phyloP scores from a whole-genome alignment of 495 filamentous ascomycete genomes.

The Penicillium silybi region DNA sequence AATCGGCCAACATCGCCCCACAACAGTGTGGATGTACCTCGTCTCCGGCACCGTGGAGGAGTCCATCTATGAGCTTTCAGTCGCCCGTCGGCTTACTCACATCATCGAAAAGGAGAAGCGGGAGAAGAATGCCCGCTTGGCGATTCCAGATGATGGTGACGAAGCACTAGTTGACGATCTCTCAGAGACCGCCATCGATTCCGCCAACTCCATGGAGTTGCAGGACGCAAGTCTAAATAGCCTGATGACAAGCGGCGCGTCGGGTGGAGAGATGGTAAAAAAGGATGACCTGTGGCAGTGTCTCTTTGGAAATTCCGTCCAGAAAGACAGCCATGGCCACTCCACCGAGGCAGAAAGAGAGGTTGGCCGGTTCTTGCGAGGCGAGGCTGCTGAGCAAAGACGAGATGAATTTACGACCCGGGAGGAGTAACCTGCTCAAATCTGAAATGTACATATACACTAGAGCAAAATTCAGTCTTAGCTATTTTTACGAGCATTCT shows the following conservation, averaged over 20 bases:
- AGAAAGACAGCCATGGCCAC: constrained; percentile 15
- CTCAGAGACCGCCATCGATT: constrained; percentile 63
- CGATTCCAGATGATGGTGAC: constrained; percentile 23
- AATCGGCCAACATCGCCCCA: constrained; percentile 83
- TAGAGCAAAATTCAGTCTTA: not conserved
- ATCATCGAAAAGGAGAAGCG: constrained; percentile 50
- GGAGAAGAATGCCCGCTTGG: constrained; percentile 14
- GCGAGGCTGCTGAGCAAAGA: constrained; percentile 44
- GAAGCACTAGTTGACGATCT: constrained; percentile 26
- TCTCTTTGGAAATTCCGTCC: constrained; percentile 59
- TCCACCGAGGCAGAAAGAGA: constrained; percentile 33
- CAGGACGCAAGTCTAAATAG: constrained; percentile 62
- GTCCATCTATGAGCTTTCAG: constrained; percentile 81
- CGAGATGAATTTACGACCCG: constrained; percentile 9
- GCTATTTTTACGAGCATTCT: not conserved
- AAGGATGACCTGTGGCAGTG: constrained; percentile 86
- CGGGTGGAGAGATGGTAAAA: constrained; percentile 76
- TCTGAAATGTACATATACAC: not conserved
- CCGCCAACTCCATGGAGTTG: constrained; percentile 78
- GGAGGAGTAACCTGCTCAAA: not conserved
- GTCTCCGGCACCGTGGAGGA: constrained; percentile 85
- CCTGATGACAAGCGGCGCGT: constrained; percentile 64
- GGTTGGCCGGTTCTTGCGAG: constrained; percentile 43
- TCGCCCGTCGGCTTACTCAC: constrained; percentile 70
- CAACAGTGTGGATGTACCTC: constrained; percentile 94